A percentile compares a stretch with the other conserved stretches of the same genome.
Conservation (phyloP, 495 filamentous ascomycete species). For the Tetracladium setigerum region DNA sequence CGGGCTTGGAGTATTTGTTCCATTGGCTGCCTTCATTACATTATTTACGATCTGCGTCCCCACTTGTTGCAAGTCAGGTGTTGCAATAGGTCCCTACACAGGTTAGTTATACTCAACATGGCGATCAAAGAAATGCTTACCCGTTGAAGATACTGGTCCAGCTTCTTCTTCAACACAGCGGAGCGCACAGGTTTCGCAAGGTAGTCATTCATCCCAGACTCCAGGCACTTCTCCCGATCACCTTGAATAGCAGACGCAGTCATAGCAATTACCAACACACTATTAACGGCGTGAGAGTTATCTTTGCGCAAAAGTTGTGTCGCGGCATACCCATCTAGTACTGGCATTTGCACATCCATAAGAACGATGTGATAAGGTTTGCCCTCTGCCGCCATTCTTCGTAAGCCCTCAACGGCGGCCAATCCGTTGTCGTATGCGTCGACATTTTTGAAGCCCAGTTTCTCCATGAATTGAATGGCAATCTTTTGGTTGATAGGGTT, state of each 20-base stretch:
- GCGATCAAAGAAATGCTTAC: conserved; percentile 1
- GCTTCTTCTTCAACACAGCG: conserved; percentile 63
- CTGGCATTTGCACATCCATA: conserved; percentile 96
- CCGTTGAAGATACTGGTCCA: conserved; percentile 42
- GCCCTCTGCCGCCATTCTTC: conserved; percentile 57
- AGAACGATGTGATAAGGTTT: conserved; percentile 73
- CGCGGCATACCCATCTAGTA: conserved; percentile 88
- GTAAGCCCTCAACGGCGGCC: conserved; percentile 78
- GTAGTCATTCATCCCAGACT: conserved; percentile 93
- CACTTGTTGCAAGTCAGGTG: conserved; percentile 13
- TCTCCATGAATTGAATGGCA: conserved; percentile 79
- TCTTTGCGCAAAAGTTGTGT: conserved; percentile 74
- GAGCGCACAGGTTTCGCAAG: conserved; percentile 83
- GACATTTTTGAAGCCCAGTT: conserved; percentile 68
- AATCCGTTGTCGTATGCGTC: conserved; percentile 81
- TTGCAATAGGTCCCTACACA: conserved; percentile 5
- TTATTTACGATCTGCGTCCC: conserved; percentile 8
- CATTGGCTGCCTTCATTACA: conserved; percentile 13
- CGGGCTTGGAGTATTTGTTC: not conserved
- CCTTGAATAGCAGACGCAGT: conserved; percentile 87
- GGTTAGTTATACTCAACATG: not conserved
- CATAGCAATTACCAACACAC: conserved; percentile 85
- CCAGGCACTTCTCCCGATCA: conserved; percentile 84
- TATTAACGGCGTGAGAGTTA: conserved; percentile 60
- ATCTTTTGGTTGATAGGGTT: conserved; percentile 91